Evolutionary conservation across 2,329 filamentous ascomycete species (phyloP).

Genomic region (Cryoendolithus antarcticus): DNA sequence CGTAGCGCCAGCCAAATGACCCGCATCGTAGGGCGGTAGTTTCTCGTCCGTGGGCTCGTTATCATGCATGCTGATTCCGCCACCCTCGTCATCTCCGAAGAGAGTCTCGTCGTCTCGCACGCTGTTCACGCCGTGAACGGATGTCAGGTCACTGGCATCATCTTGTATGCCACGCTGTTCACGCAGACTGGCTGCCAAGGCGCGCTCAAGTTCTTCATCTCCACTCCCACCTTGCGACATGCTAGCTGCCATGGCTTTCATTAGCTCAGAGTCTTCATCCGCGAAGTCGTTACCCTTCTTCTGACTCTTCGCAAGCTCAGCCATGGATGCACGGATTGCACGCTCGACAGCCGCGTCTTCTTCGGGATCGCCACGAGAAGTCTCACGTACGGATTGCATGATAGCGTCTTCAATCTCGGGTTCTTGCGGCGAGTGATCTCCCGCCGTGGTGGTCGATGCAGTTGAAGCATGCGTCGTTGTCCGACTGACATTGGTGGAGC

Average conservation of each 20-base stretch:
- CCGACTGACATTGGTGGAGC: not conserved
- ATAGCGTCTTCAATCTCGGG: slow-evolving; percentile 63
- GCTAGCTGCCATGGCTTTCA: slow-evolving; percentile 39
- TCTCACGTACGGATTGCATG: slow-evolving; percentile 53
- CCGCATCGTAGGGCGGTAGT: slow-evolving; percentile 13
- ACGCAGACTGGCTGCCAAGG: slow-evolving; percentile 31
- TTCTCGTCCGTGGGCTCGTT: too few relatives aligned
- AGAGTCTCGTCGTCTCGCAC: not conserved
- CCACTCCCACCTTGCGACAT: slow-evolving; percentile 16
- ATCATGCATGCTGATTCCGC: too few relatives aligned
- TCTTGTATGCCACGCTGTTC: slow-evolving; percentile 24
- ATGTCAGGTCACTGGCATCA: not conserved
- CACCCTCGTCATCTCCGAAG: too few relatives aligned
- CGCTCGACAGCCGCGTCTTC: slow-evolving; percentile 62
- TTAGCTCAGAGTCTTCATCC: slow-evolving; percentile 21
- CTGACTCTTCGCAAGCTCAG: slow-evolving; percentile 36
- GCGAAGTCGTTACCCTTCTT: slow-evolving; percentile 45
- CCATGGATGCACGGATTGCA: slow-evolving; percentile 60
- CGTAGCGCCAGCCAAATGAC: slow-evolving; percentile 19
- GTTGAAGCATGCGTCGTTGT: not conserved
- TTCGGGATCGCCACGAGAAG: slow-evolving; percentile 53
- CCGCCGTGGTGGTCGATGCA: not conserved
- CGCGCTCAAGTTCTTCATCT: slow-evolving; percentile 29
- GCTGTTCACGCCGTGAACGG: slow-evolving; percentile 9
- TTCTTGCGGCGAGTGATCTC: not conserved